Percentiles rank a stretch among this genome's conserved stretches.
These are phyloP conservation scores for Didymella exigua DNA, from an alignment of 2,329 filamentous ascomycete species.

Conservation along the genomic window DNA sequence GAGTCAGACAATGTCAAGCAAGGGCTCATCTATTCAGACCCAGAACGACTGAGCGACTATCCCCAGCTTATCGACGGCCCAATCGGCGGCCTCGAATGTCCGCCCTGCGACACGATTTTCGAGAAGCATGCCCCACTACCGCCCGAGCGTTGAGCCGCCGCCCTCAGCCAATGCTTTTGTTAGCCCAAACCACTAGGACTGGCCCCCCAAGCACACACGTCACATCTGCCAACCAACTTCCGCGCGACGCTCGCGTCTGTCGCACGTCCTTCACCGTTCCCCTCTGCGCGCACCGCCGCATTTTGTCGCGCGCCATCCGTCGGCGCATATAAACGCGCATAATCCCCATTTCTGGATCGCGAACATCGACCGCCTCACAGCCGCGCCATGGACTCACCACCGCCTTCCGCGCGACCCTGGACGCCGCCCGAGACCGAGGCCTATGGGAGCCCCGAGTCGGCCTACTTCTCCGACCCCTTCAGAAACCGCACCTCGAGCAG, in stretches of 20 bases:
- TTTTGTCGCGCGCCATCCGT: slow-evolving; percentile 5
- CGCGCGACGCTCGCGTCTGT: slow-evolving; percentile 7
- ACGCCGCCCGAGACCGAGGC: slow-evolving; percentile 40
- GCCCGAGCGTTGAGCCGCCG: neutral
- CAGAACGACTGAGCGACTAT: slow-evolving; percentile 1
- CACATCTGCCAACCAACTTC: slow-evolving; percentile 14
- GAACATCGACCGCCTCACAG: slow-evolving; percentile 17
- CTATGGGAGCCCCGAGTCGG: slow-evolving; percentile 19
- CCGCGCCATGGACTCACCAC: slow-evolving; percentile 30
- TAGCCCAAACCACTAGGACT: neutral
- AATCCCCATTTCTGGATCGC: slow-evolving; percentile 10
- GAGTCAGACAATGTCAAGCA: slow-evolving; percentile 14
- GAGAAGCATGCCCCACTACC: slow-evolving; percentile 9
- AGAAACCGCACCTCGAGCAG: slow-evolving; percentile 16
- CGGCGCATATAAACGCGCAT: slow-evolving; percentile 15
- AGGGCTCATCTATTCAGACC: slow-evolving; percentile 16
- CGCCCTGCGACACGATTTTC: slow-evolving; percentile 13
- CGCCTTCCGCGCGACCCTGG: slow-evolving; percentile 33
- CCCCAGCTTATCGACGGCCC: slow-evolving; percentile 12
- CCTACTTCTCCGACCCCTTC: slow-evolving; percentile 32
- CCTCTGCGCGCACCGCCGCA: slow-evolving; percentile 4
- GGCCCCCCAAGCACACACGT: slow-evolving; percentile 16
- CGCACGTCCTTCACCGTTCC: slow-evolving; percentile 12
- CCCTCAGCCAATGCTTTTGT: slow-evolving; percentile 1
- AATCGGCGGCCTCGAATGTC: slow-evolving; percentile 11